phyloP scores from a whole-genome alignment of 176 grass and related monocot genomes.

The Oryza coarctata region DNA sequence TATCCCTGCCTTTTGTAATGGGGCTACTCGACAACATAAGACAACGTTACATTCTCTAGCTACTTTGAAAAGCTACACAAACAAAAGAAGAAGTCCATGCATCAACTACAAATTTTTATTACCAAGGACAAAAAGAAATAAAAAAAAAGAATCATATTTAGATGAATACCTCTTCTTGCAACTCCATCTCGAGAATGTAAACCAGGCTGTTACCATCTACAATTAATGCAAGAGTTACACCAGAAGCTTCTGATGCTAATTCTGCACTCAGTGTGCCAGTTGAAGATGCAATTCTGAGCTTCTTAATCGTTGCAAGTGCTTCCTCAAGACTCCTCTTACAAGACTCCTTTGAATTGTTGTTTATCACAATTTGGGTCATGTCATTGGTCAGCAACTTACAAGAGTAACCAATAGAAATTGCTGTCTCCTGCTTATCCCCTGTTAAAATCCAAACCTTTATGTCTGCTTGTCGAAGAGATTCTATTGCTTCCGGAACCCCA shows the following conservation, averaged over 20 bases:
- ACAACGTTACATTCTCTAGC: constrained; percentile 72
- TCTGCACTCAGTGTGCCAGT: constrained; percentile 19
- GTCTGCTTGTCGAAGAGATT: constrained; percentile 73
- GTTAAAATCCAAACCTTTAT: constrained; percentile 89
- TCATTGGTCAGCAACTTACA: constrained; percentile 73
- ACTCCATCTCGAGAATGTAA: constrained; percentile 69
- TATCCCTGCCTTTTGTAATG: constrained; percentile 89
- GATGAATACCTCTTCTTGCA: constrained; percentile 72
- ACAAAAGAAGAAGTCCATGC: constrained; percentile 18
- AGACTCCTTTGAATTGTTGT: constrained; percentile 62
- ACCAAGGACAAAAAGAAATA: constrained; percentile 26
- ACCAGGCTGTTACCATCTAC: constrained; percentile 83
- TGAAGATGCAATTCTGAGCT: constrained; percentile 46
- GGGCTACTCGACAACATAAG: constrained; percentile 87
- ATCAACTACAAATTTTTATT: constrained; percentile 7
- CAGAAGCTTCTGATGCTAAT: constrained; percentile 30
- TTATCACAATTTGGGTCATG: constrained; percentile 82
- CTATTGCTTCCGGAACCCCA: constrained; percentile 87
- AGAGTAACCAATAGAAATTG: constrained; percentile 85
- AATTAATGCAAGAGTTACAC: constrained; percentile 63
- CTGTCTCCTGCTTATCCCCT: constrained; percentile 93
- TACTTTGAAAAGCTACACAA: constrained; percentile 65
- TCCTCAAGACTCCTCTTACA: constrained; percentile 74
- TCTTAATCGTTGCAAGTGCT: constrained; percentile 55
- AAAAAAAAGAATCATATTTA: constrained; percentile 4